Percentiles rank a stretch among this genome's conserved stretches.
These are phyloP conservation scores for Cladophialophora immunda DNA, from an alignment of 2,329 filamentous ascomycete species.

Conservation along the genomic window DNA sequence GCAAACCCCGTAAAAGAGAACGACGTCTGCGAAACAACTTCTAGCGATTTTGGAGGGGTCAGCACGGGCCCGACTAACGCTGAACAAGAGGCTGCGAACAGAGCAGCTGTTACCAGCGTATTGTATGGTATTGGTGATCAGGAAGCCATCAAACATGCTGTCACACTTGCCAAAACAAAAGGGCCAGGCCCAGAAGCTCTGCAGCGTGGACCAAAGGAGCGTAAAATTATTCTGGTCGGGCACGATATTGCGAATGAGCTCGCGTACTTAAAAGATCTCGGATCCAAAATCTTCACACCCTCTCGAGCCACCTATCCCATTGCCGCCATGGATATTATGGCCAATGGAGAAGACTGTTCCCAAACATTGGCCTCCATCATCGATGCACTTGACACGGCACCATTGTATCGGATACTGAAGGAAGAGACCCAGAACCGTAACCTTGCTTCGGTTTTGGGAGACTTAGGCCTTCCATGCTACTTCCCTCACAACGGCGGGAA, in stretches of 20 bases:
- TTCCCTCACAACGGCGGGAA: conserved; percentile 89
- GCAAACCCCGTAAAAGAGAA: conserved; percentile 5
- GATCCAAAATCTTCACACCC: conserved; percentile 61
- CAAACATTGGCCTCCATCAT: conserved; percentile 60
- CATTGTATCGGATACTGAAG: conserved; percentile 72
- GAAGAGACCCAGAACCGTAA: conserved; percentile 56
- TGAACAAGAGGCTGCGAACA: conserved; percentile 30
- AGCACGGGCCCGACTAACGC: conserved; percentile 22
- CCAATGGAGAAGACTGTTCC: conserved; percentile 12
- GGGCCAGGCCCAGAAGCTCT: conserved; percentile 9
- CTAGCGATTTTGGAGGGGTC: conserved; percentile 21
- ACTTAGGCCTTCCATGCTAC: conserved; percentile 69
- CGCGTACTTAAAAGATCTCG: conserved; percentile 70
- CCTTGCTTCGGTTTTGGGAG: conserved; percentile 68
- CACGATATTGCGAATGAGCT: conserved; percentile 77
- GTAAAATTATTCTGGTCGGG: conserved; percentile 79
- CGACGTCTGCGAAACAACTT: not conserved
- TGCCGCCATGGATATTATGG: conserved; percentile 47
- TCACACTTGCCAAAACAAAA: conserved; percentile 5
- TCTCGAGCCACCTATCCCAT: conserved; percentile 31
- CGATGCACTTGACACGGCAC: conserved; percentile 76
- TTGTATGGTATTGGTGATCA: conserved; percentile 21
- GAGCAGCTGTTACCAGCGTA: conserved; percentile 29
- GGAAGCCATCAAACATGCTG: conserved; percentile 19
- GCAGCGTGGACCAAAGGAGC: conserved; percentile 45